phyloP scores from a whole-genome alignment of 306 rosid species.

The Castanea sativa region DNA sequence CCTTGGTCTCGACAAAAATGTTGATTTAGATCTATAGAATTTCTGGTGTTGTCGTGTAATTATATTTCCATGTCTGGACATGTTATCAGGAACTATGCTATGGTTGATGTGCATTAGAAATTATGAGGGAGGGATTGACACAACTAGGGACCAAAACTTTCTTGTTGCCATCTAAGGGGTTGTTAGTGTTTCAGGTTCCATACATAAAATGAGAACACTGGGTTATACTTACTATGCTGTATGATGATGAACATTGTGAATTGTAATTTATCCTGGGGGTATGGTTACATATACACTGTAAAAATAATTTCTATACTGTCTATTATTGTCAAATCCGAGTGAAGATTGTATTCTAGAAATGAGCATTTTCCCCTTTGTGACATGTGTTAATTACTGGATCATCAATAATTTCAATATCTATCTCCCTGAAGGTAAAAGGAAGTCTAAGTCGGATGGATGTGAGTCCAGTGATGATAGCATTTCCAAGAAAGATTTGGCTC shows the following conservation, averaged over 20 bases:
- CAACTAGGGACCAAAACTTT: no score
- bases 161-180: no score
- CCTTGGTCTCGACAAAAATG: neutral
- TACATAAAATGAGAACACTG: neutral
- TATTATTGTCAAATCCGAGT: neutral
- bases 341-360: neutral
- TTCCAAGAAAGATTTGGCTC: constrained; percentile 79
- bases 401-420: neutral
- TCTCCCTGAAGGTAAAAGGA: constrained; percentile 53
- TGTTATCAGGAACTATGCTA: neutral
- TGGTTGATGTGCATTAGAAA: neutral
- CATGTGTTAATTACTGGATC: neutral
- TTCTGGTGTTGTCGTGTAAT: neutral
- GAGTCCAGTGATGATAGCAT: constrained; percentile 62
- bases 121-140: neutral
- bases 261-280: neutral
- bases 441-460: constrained; percentile 68
- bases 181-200: no score
- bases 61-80: neutral
- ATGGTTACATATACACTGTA: neutral
- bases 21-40: neutral
- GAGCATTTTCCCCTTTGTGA: neutral
- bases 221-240: neutral
- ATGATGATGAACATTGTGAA: neutral
- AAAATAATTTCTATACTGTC: neutral